Conservation (phyloP, 306 rosid genomes). For the Quercus cerris region DNA sequence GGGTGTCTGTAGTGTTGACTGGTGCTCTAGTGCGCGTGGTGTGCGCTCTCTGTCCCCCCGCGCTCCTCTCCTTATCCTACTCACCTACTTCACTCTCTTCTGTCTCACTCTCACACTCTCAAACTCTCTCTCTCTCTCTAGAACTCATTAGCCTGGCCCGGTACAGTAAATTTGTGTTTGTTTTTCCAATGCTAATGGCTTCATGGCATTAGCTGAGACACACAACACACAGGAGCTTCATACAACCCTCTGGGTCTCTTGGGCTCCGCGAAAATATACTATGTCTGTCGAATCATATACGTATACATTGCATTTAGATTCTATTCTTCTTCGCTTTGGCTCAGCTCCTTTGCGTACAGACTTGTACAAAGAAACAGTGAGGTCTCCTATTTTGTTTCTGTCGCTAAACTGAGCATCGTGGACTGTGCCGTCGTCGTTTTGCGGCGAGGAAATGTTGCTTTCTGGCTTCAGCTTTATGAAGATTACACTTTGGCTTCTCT, state of each 20-base stretch:
- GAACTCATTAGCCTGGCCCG: background rate
- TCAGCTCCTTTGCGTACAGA: conserved; percentile 14
- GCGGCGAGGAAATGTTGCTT: conserved; percentile 32
- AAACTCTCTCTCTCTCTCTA: conserved; percentile 7
- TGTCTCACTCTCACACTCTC: conserved; percentile 17
- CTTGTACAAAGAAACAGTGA: conserved; percentile 7
- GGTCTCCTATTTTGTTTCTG: background rate
- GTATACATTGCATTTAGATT: no score
- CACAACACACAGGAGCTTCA: conserved; percentile 21
- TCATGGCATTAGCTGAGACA: background rate
- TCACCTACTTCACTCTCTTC: conserved; percentile 14
- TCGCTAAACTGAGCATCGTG: background rate
- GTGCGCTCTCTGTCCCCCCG: conserved; percentile 23
- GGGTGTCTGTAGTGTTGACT: conserved; percentile 22
- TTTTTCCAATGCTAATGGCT: background rate
- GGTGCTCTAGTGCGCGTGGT: conserved; percentile 30
- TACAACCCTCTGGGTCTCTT: background rate
- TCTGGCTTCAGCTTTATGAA: conserved; percentile 20
- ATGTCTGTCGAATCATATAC: background rate
- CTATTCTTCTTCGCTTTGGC: background rate
- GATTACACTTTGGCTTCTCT: background rate
- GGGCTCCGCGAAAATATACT: conserved; percentile 21
- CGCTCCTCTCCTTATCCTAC: conserved; percentile 9
- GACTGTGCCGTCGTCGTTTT: conserved; percentile 39
- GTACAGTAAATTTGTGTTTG: background rate